Conservation (phyloP, 176 grass and related monocot species). For the Cymbopogon citratus region DNA sequence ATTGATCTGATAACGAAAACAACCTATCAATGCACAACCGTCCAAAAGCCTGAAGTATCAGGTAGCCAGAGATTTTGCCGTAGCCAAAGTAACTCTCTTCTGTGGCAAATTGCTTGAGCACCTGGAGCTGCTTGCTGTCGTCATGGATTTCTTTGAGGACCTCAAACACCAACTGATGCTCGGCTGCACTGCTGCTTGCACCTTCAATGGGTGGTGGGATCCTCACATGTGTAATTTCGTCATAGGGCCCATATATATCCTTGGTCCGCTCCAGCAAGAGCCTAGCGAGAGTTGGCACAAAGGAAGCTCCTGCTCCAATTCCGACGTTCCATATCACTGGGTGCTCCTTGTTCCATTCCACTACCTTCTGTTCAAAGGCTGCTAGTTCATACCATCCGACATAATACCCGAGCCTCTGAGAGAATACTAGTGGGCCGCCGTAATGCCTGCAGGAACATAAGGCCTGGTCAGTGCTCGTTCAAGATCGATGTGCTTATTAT, state of each 20-base stretch:
- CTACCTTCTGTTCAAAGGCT: not conserved
- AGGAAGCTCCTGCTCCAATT: not conserved
- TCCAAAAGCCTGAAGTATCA: not conserved
- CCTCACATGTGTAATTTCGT: not conserved
- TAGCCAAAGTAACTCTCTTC: not conserved
- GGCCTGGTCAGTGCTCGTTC: too few species aligned
- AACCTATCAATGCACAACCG: fast-evolving
- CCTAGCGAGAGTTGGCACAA: not conserved
- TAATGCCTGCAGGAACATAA: too few species aligned
- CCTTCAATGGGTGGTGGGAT: too few species aligned
- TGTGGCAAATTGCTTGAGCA: not conserved
- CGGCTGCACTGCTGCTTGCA: too few species aligned
- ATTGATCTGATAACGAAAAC: not conserved
- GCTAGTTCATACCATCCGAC: too few species aligned
- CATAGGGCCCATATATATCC: not conserved
- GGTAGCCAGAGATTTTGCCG: not conserved
- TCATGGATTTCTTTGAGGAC: too few species aligned
- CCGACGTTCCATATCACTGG: not conserved
- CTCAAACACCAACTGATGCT: too few species aligned
- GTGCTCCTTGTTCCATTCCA: not conserved
- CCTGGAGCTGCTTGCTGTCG: not conserved
- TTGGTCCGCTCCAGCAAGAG: not conserved
- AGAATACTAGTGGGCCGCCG: too few species aligned
- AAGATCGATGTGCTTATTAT: too few species aligned
- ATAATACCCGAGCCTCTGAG: too few species aligned